phyloP scores from a whole-genome alignment of 2,329 filamentous ascomycete genomes.

The Onygenales sp. region DNA sequence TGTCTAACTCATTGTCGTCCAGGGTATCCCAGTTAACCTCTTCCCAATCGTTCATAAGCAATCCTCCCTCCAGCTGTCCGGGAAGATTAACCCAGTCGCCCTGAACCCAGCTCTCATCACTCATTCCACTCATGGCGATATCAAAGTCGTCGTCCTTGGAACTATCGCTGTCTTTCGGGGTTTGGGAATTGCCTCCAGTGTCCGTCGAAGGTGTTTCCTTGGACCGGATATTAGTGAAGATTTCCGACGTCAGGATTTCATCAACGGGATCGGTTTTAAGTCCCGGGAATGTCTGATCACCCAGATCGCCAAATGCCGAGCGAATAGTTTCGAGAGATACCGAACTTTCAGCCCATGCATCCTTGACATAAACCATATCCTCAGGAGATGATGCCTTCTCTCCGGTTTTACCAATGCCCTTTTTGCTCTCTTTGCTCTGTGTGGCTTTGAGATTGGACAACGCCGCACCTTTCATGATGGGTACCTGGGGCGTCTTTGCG shows the following conservation, averaged over 20 bases:
- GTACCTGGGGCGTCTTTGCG: conserved; percentile 22
- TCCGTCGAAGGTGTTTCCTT: conserved; percentile 30
- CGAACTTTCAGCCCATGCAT: conserved; percentile 29
- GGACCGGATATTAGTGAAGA: conserved; percentile 23
- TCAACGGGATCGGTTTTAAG: conserved; percentile 28
- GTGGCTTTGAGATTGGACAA: conserved; percentile 16
- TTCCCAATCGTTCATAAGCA: conserved; percentile 20
- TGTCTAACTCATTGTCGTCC: conserved; percentile 21
- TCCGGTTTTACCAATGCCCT: conserved; percentile 16
- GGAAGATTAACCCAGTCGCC: conserved; percentile 25
- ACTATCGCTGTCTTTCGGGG: conserved; percentile 27
- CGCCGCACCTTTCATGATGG: conserved; percentile 16
- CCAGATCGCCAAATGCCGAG: conserved; percentile 27
- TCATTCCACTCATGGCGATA: conserved; percentile 17
- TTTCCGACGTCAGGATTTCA: conserved; percentile 27
- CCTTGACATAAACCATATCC: conserved; percentile 14
- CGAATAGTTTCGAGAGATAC: conserved; percentile 29
- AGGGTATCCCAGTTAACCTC: conserved; percentile 33
- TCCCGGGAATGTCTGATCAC: conserved; percentile 17
- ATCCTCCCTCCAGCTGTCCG: conserved; percentile 16
- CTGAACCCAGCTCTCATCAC: conserved; percentile 23
- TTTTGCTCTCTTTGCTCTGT: conserved; percentile 18
- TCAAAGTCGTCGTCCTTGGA: conserved; percentile 22
- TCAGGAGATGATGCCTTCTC: conserved; percentile 7
- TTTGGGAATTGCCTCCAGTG: conserved; percentile 24